phyloP scores from a whole-genome alignment of 345 rosid species.

The thale cress (Arabidopsis thaliana) region DNA sequence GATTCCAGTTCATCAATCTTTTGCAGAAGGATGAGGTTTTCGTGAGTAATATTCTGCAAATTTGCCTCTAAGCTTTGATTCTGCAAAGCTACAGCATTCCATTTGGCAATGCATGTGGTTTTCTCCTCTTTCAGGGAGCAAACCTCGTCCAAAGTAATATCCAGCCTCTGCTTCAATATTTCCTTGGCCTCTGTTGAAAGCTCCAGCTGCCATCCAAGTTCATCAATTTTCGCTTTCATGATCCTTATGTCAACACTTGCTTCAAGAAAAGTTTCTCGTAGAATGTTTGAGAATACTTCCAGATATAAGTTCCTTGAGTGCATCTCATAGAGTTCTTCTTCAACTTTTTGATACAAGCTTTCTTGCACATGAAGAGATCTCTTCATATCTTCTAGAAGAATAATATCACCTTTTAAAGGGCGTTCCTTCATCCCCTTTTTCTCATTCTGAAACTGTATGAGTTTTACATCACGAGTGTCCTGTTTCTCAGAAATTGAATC shows the following conservation, averaged over 20 bases:
- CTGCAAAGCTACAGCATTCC: constrained; percentile 61
- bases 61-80: constrained; percentile 63
- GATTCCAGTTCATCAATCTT: constrained; percentile 78
- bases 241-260: constrained; percentile 55
- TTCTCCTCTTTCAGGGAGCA: constrained; percentile 64
- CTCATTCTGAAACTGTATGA: constrained; percentile 55
- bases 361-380: constrained; percentile 84
- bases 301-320: constrained; percentile 66
- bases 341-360: constrained; percentile 77
- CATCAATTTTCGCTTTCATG: constrained; percentile 57
- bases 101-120: constrained; percentile 59
- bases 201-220: constrained; percentile 67
- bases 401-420: constrained; percentile 65
- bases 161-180: constrained; percentile 66
- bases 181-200: constrained; percentile 68
- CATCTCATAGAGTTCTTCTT: constrained; percentile 79
- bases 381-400: constrained; percentile 71
- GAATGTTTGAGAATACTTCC: constrained; percentile 76
- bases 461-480: constrained; percentile 46
- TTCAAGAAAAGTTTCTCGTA: constrained; percentile 69
- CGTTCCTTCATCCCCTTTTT: constrained; percentile 54
- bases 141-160: constrained; percentile 67
- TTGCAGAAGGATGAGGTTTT: constrained; percentile 65
- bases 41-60: constrained; percentile 57
- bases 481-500: constrained; percentile 48